These are phyloP conservation scores for Tricholoma terreum DNA, from an alignment of 768 basidiomycete species.

Conservation along the genomic window DNA sequence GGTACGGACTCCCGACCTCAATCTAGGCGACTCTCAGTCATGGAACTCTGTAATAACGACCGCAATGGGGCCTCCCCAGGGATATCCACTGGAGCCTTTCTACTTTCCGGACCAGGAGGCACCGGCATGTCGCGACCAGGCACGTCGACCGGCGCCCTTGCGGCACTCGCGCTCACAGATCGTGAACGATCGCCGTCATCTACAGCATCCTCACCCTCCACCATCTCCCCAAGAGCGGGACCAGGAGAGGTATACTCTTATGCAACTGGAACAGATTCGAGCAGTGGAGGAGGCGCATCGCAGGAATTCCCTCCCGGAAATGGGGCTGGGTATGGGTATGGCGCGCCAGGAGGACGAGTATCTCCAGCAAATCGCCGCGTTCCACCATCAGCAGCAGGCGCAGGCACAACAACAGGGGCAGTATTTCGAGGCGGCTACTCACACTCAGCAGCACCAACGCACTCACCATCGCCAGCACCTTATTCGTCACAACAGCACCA, in stretches of 20 bases:
- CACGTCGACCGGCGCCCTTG: slow-evolving; percentile 3
- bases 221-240: background rate
- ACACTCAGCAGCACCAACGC: background rate
- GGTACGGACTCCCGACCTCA: slow-evolving; percentile 74
- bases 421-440: background rate
- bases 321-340: background rate
- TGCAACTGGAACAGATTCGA: background rate
- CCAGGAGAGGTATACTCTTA: background rate
- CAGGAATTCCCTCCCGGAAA: background rate
- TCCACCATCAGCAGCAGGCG: background rate
- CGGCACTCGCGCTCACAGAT: slow-evolving; percentile 2
- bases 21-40: slow-evolving; percentile 76
- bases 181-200: background rate
- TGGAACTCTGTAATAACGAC: slow-evolving; percentile 85
- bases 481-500: background rate
- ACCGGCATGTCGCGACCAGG: slow-evolving; percentile 6
- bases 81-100: slow-evolving; percentile 30
- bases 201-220: background rate
- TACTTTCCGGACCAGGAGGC: slow-evolving; percentile 18
- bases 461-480: slow-evolving; percentile 2
- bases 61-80: slow-evolving; percentile 1
- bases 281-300: background rate
- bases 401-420: background rate
- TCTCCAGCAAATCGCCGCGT: slow-evolving; percentile 1
- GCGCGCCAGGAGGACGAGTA: slow-evolving; percentile 1